Evolutionary conservation across 2,329 filamentous ascomycete species (phyloP).

Genomic region (Thielaviopsis euricoi): DNA sequence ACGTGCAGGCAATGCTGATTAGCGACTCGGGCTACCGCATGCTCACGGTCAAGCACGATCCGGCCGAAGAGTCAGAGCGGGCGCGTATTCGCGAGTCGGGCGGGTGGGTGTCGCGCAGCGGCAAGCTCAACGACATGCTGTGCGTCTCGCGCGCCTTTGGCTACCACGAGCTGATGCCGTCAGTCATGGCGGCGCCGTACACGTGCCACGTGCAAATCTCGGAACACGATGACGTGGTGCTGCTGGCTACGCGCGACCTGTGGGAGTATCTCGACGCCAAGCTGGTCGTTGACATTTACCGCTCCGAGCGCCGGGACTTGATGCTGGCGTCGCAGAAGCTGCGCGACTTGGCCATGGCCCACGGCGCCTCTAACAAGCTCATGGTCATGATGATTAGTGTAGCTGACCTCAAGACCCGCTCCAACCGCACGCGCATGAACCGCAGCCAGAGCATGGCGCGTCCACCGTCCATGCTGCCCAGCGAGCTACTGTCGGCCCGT

Average conservation of each 20-base stretch:
- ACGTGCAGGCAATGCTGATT: conserved; percentile 90
- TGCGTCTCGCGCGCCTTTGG: conserved; percentile 91
- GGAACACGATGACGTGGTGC: conserved; percentile 83
- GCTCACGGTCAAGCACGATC: conserved; percentile 83
- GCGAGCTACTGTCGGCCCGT: conserved; percentile 48
- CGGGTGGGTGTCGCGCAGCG: conserved; percentile 88
- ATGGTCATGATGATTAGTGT: conserved; percentile 99
- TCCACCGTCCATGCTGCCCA: conserved; percentile 52
- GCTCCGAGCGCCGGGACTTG: conserved; percentile 70
- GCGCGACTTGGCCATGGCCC: conserved; percentile 85
- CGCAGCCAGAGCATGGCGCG: conserved; percentile 74
- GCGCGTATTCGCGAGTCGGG: conserved; percentile 85
- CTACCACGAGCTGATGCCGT: conserved; percentile 81
- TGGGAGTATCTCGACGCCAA: conserved; percentile 91
- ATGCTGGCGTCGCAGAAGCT: conserved; percentile 94
- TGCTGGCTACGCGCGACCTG: conserved; percentile 79
- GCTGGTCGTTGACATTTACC: conserved; percentile 78
- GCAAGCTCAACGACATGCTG: conserved; percentile 79
- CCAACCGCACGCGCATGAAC: conserved; percentile 54
- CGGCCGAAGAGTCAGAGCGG: conserved; percentile 68
- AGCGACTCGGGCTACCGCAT: conserved; percentile 71
- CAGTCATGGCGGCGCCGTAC: conserved; percentile 80
- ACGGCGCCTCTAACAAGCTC: conserved; percentile 83
- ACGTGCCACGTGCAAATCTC: conserved; percentile 62
- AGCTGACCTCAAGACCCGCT: conserved; percentile 69